Conservation (phyloP, 306 rosid genomes). For the Senna siamea region DNA sequence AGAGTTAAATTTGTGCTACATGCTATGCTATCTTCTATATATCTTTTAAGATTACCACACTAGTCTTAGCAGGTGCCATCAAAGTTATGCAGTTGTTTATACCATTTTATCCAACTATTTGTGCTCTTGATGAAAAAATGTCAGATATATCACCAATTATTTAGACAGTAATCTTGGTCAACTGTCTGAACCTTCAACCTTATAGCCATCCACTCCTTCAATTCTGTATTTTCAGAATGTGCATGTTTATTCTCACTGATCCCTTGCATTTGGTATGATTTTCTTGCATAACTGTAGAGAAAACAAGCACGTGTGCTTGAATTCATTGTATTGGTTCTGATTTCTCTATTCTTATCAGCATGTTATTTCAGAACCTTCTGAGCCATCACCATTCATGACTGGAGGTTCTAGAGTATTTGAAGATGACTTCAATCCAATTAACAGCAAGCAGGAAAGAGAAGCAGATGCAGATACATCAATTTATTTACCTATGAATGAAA, state of each 20-base stretch:
- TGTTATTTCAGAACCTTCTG: slow-evolving; percentile 85
- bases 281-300: background rate
- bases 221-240: background rate
- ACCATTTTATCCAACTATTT: slow-evolving; percentile 19
- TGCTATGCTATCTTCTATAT: background rate
- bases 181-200: slow-evolving; percentile 19
- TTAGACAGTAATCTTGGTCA: background rate
- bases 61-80: no score
- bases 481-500: slow-evolving; percentile 59
- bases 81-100: no score
- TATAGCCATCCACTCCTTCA: slow-evolving; percentile 9
- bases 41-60: no score
- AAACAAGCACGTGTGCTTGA: slow-evolving; percentile 7
- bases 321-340: slow-evolving; percentile 35
- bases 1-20: background rate
- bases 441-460: slow-evolving; percentile 63
- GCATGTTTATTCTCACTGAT: slow-evolving; percentile 18
- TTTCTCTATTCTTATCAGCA: slow-evolving; percentile 61
- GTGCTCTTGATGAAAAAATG: slow-evolving; percentile 13
- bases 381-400: slow-evolving; percentile 90
- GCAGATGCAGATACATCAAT: slow-evolving; percentile 58
- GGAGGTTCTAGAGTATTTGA: slow-evolving; percentile 68
- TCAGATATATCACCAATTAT: slow-evolving; percentile 1
- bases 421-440: slow-evolving; percentile 58
- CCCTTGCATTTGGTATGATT: slow-evolving; percentile 4